These are phyloP conservation scores for Diaporthe batatas DNA, from an alignment of 2,329 filamentous ascomycete genomes.

Conservation along the genomic window DNA sequence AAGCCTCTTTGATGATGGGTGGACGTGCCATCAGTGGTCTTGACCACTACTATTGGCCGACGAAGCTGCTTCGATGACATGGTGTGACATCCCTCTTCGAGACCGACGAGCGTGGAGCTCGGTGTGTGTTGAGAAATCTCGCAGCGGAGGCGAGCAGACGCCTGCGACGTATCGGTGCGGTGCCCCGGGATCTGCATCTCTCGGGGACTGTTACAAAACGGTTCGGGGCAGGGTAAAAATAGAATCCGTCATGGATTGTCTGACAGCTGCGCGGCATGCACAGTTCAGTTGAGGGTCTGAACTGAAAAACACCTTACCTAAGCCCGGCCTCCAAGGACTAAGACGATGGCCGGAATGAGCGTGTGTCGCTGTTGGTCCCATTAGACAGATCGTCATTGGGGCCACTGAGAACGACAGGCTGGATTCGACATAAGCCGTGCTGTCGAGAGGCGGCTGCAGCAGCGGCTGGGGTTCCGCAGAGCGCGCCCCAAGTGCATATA, in stretches of 20 bases:
- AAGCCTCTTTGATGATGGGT: slow-evolving; percentile 13
- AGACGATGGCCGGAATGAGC: neutral
- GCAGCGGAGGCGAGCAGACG: slow-evolving; percentile 24
- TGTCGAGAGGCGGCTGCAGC: neutral
- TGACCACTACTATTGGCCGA: neutral
- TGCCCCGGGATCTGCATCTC: slow-evolving; percentile 1
- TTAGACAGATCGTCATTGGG: neutral
- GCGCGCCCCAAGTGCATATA: neutral
- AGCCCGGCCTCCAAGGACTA: neutral
- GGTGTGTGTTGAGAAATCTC: slow-evolving; percentile 25
- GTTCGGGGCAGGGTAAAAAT: slow-evolving; percentile 23
- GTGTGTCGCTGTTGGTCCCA: neutral
- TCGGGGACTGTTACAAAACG: slow-evolving; percentile 28
- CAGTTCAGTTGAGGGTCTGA: slow-evolving; percentile 8
- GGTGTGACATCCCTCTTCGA: slow-evolving; percentile 3
- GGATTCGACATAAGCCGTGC: neutral
- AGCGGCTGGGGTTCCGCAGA: neutral
- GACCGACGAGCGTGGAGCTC: slow-evolving; percentile 6
- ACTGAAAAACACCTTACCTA: slow-evolving; percentile 9
- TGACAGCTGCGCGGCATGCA: slow-evolving; percentile 16
- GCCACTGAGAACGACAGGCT: neutral
- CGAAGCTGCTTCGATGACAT: slow-evolving; percentile 3
- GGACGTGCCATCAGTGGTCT: neutral
- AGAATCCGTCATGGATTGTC: slow-evolving; percentile 26
- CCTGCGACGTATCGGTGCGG: slow-evolving; percentile 19